These are phyloP conservation scores for Allomyces javanicus DNA, from an alignment of 192 early-diverging fungal genomes.

Conservation along the genomic window DNA sequence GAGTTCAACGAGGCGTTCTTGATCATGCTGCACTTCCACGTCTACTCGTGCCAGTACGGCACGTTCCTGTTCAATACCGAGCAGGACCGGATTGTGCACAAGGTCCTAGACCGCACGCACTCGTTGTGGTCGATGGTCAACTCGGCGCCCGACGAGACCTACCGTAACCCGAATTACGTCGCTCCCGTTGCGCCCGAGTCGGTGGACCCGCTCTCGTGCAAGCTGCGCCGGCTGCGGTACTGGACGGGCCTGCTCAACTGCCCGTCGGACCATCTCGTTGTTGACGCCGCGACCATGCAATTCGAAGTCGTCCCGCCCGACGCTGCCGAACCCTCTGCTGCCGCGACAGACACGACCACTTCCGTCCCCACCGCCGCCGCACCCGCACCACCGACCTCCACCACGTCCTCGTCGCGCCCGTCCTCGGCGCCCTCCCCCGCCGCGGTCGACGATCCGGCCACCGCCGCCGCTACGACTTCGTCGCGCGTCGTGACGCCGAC, in stretches of 20 bases:
- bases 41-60: conserved; percentile 84
- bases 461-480: too few species aligned
- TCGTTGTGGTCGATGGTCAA: conserved; percentile 72
- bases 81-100: conserved; percentile 40
- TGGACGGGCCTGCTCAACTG: background rate
- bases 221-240: background rate
- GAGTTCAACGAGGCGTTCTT: conserved; percentile 78
- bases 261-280: background rate
- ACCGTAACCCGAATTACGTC: conserved; percentile 31
- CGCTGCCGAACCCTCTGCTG: background rate
- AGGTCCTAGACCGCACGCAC: conserved; percentile 19
- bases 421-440: background rate
- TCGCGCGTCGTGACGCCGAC: background rate
- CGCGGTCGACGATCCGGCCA: too few species aligned
- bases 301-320: too few species aligned
- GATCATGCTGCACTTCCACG: conserved; percentile 59
- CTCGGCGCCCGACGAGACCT: conserved; percentile 22
- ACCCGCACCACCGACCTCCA: background rate
- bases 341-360: background rate
- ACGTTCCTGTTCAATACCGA: conserved; percentile 85
- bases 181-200: background rate
- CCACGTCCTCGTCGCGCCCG: background rate
- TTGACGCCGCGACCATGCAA: background rate
- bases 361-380: background rate
- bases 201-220: background rate